A percentile compares a stretch with the other conserved stretches of the same genome.
These are phyloP conservation scores for Galerina marginata DNA, from an alignment of 768 basidiomycete genomes.

Conservation along the genomic window DNA sequence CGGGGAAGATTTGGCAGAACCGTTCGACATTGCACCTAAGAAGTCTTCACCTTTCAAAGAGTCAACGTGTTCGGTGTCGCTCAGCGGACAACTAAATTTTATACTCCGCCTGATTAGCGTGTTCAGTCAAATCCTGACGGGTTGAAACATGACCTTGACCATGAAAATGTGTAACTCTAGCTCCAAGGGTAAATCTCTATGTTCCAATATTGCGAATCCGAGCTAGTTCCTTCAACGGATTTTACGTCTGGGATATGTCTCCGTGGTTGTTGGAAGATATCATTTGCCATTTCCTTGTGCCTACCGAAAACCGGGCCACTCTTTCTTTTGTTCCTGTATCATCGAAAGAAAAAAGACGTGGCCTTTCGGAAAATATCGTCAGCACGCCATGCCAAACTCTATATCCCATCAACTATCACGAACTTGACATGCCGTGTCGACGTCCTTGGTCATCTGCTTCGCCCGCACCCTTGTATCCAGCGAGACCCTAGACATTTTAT, in stretches of 20 bases:
- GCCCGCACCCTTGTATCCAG: not conserved
- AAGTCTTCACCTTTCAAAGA: not conserved
- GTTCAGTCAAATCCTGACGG: too few species aligned
- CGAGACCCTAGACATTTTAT: not conserved
- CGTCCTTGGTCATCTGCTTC: not conserved
- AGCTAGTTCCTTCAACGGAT: too few species aligned
- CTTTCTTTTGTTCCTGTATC: not conserved
- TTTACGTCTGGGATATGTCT: too few species aligned
- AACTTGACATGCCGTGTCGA: not conserved
- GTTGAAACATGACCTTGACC: too few species aligned
- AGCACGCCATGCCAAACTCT: constrained; percentile 2
- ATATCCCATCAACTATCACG: not conserved
- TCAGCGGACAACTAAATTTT: constrained; percentile 2
- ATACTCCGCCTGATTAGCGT: not conserved
- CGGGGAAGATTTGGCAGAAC: constrained; percentile 24
- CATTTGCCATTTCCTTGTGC: too few species aligned
- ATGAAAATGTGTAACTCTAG: too few species aligned
- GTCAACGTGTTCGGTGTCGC: not conserved
- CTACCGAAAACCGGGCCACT: not conserved
- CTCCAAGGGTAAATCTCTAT: too few species aligned
- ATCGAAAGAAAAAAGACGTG: not conserved
- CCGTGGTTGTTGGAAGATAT: too few species aligned
- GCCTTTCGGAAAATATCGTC: not conserved
- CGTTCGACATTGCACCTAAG: constrained; percentile 21
- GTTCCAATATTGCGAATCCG: too few species aligned